Conservation (phyloP, 2,329 filamentous ascomycete species). For the Gaeumannomyces tritici region DNA sequence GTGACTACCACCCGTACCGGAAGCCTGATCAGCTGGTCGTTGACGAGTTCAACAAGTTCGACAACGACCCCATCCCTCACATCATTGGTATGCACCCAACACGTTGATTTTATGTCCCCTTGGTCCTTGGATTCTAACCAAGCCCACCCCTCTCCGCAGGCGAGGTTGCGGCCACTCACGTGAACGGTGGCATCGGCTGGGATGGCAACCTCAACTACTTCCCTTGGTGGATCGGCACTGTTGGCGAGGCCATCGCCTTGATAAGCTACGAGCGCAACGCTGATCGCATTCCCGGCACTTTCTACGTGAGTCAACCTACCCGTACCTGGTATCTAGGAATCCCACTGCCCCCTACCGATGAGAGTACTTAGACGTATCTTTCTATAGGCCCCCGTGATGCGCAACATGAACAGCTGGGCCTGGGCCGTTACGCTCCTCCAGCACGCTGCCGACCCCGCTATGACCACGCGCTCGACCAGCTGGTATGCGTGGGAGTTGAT, state of each 20-base stretch:
- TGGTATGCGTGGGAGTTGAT: conserved; percentile 41
- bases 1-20: conserved; percentile 27
- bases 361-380: background rate
- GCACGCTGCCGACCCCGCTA: conserved; percentile 33
- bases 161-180: conserved; percentile 41
- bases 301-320: conserved; percentile 1
- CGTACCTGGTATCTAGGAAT: background rate
- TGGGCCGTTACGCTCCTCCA: conserved; percentile 42
- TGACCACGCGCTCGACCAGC: conserved; percentile 39
- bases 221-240: conserved; percentile 6
- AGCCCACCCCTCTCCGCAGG: conserved; percentile 17
- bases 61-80: conserved; percentile 24
- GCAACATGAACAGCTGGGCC: conserved; percentile 39
- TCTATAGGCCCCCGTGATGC: conserved; percentile 30
- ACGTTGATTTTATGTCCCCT: background rate
- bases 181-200: conserved; percentile 41
- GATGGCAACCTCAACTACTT: conserved; percentile 4
- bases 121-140: conserved; percentile 5
- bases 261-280: conserved; percentile 9
- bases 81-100: background rate
- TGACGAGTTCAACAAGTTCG: conserved; percentile 39
- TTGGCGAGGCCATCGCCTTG: conserved; percentile 7
- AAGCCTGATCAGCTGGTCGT: conserved; percentile 38
- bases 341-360: background rate
- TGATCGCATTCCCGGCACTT: conserved; percentile 4